phyloP scores from a whole-genome alignment of 345 rosid species.

The Acer yangbiense region DNA sequence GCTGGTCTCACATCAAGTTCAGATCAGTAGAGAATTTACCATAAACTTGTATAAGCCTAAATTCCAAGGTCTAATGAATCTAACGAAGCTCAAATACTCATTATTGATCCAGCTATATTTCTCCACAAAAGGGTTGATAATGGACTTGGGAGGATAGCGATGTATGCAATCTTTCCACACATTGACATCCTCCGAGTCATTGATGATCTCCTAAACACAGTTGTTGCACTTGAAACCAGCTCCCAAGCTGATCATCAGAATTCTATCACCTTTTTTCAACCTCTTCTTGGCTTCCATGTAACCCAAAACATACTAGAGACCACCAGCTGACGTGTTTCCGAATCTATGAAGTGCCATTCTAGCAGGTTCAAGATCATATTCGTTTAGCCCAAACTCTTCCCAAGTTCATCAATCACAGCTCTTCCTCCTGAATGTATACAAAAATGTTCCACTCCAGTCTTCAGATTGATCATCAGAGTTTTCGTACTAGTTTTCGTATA shows the following conservation, averaged over 20 bases:
- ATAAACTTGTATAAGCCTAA: too few species aligned
- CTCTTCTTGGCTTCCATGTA: constrained; percentile 73
- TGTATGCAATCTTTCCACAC: constrained; percentile 57
- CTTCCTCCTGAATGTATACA: constrained; percentile 89
- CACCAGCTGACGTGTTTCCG: constrained; percentile 81
- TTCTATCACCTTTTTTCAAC: constrained; percentile 44
- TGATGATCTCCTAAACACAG: constrained; percentile 58
- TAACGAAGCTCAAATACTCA: constrained; percentile 26
- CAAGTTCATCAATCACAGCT: constrained; percentile 78
- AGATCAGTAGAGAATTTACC: too few species aligned
- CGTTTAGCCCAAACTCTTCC: constrained; percentile 48
- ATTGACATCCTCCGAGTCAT: constrained; percentile 42
- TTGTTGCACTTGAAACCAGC: constrained; percentile 67
- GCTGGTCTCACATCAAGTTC: too few species aligned
- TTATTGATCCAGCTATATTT: constrained; percentile 42
- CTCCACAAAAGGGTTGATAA: constrained; percentile 39
- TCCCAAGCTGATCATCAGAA: constrained; percentile 63
- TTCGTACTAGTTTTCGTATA: background rate
- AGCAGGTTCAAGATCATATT: constrained; percentile 72
- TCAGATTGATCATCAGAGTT: constrained; percentile 39
- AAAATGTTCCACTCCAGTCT: constrained; percentile 72
- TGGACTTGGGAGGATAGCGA: constrained; percentile 34
- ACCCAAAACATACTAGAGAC: constrained; percentile 79
- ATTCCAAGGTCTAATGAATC: background rate
- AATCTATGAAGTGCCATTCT: constrained; percentile 81